phyloP scores from a whole-genome alignment of 2,329 filamentous ascomycete species.

The Phoma sp. region DNA sequence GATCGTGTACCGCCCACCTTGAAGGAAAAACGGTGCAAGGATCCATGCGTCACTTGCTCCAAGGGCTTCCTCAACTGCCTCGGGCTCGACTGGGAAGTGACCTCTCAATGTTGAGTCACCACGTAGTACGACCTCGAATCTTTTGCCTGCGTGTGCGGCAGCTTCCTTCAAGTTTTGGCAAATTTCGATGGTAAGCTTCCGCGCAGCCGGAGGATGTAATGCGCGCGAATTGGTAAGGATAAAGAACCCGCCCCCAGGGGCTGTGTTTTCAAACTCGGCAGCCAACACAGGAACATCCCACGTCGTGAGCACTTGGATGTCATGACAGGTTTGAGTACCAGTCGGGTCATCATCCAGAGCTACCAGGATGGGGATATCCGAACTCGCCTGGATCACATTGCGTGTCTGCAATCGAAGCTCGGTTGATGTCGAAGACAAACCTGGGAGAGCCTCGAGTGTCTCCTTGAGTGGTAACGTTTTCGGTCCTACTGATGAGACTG shows the following conservation, averaged over 20 bases:
- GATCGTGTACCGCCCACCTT: conserved; percentile 65
- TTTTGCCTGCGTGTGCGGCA: conserved; percentile 46
- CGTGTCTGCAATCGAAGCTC: conserved; percentile 31
- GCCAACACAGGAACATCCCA: conserved; percentile 58
- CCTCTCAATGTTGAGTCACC: conserved; percentile 65
- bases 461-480: conserved; percentile 5
- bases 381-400: conserved; percentile 22
- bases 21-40: conserved; percentile 65
- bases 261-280: conserved; percentile 52
- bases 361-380: conserved; percentile 41
- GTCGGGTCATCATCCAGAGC: conserved; percentile 64
- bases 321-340: conserved; percentile 67
- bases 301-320: conserved; percentile 61
- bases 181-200: conserved; percentile 58
- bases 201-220: conserved; percentile 57
- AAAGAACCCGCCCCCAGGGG: conserved; percentile 59
- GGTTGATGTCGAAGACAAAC: conserved; percentile 19
- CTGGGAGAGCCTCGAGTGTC: conserved; percentile 27
- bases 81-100: conserved; percentile 63
- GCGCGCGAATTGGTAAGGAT: conserved; percentile 67
- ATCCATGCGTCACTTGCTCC: conserved; percentile 61
- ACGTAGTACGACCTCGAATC: conserved; percentile 63
- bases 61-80: conserved; percentile 59
- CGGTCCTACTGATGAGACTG: background rate
- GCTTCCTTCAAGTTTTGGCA: conserved; percentile 58